Conservation (phyloP, 768 basidiomycete genomes). For the Lentinus tigrinus region DNA sequence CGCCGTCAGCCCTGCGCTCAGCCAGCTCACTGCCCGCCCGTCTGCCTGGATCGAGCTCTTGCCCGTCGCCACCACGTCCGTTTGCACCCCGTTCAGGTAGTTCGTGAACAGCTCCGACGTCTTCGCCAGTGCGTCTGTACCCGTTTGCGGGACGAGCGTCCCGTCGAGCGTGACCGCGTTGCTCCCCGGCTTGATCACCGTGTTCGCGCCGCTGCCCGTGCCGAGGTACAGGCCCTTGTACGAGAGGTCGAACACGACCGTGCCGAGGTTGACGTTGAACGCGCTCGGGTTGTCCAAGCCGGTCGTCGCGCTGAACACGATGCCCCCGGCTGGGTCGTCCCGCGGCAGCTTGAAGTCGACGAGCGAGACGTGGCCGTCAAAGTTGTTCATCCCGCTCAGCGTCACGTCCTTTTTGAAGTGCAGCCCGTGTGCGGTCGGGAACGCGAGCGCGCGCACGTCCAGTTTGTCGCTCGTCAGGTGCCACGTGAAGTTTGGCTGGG, state of each 20-base stretch:
- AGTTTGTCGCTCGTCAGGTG: conserved; percentile 54
- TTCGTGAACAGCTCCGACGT: conserved; percentile 67
- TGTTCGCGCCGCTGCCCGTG: conserved; percentile 49
- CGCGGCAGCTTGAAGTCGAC: conserved; percentile 63
- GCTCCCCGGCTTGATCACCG: conserved; percentile 46
- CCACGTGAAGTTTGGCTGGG: conserved; percentile 68
- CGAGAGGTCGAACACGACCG: conserved; percentile 58
- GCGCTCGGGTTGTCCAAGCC: conserved; percentile 60
- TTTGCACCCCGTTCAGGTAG: conserved; percentile 63
- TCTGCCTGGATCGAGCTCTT: conserved; percentile 57
- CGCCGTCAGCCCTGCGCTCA: conserved; percentile 56
- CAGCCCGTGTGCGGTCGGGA: conserved; percentile 65
- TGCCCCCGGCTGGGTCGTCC: conserved; percentile 65
- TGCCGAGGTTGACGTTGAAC: conserved; percentile 68
- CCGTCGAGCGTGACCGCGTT: conserved; percentile 64
- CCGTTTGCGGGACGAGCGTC: conserved; percentile 51
- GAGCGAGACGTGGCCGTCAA: conserved; percentile 53
- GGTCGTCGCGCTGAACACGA: conserved; percentile 61
- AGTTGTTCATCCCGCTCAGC: conserved; percentile 62
- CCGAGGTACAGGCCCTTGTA: conserved; percentile 61
- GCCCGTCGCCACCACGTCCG: conserved; percentile 60
- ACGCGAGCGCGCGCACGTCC: conserved; percentile 62
- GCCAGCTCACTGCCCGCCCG: conserved; percentile 61
- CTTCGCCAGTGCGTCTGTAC: conserved; percentile 40
- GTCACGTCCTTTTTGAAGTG: conserved; percentile 60